These are phyloP conservation scores for Cryptosporidium parvum DNA, from an alignment of 169 alveolate genomes.

Conservation along the genomic window DNA sequence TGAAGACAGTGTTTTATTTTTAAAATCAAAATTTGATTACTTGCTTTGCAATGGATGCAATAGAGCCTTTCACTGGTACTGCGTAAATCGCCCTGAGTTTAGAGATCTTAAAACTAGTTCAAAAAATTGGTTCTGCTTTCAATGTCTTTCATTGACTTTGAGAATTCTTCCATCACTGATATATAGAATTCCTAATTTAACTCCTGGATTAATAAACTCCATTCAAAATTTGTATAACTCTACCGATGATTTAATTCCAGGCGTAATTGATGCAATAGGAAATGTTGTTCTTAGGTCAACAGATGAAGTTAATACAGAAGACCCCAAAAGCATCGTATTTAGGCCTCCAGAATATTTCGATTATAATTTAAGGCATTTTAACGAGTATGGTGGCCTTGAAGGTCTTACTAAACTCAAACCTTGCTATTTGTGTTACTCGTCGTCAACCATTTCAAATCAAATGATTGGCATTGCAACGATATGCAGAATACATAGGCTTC, in stretches of 20 bases:
- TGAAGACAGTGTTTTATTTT: neutral
- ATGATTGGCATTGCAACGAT: constrained; percentile 52
- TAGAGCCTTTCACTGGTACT: constrained; percentile 78
- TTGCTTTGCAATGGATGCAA: constrained; percentile 80
- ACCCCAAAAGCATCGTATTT: neutral
- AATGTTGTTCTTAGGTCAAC: constrained; percentile 38
- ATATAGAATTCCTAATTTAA: constrained; percentile 17
- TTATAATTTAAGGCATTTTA: constrained; percentile 31
- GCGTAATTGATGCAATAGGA: constrained; percentile 29
- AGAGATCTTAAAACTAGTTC: constrained; percentile 23
- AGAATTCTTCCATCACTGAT: constrained; percentile 48
- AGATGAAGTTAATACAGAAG: constrained; percentile 41
- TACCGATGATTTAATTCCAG: constrained; percentile 22
- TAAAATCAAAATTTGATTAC: neutral
- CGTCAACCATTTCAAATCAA: constrained; percentile 16
- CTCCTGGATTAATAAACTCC: neutral
- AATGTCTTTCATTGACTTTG: constrained; percentile 41
- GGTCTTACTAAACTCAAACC: constrained; percentile 68
- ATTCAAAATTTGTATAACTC: constrained; percentile 9
- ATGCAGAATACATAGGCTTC: constrained; percentile 68
- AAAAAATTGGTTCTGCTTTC: constrained; percentile 55
- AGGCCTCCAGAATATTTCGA: constrained; percentile 35
- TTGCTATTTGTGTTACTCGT: constrained; percentile 62
- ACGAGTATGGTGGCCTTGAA: constrained; percentile 47
- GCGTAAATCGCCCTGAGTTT: constrained; percentile 75